Conservation (phyloP, 2,329 filamentous ascomycete species). For the Xylariales sp. region DNA sequence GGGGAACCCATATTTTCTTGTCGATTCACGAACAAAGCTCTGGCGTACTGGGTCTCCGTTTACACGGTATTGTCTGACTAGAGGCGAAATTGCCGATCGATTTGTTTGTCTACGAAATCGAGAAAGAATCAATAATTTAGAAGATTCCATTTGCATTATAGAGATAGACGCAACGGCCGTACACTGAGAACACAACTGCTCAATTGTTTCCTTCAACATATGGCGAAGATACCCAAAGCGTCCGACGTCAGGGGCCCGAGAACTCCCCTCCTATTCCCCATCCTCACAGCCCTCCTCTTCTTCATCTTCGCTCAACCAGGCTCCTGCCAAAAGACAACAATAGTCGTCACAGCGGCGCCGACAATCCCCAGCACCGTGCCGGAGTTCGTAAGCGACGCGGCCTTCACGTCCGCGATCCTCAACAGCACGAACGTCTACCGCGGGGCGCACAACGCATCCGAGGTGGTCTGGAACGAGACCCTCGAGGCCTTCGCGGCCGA, state of each 20-base stretch:
- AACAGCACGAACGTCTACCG: conserved; percentile 76
- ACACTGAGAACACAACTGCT: neutral
- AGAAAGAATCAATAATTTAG: conserved; percentile 8
- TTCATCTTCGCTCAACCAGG: conserved; percentile 19
- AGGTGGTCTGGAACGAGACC: conserved; percentile 73
- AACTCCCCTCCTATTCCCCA: neutral
- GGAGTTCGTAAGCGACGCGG: conserved; percentile 50
- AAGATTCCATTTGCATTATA: neutral
- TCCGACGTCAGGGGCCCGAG: neutral
- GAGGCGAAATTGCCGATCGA: neutral
- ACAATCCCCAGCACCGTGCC: conserved; percentile 44
- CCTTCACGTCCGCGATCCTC: conserved; percentile 68
- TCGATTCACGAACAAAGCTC: neutral
- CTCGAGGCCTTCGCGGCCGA: conserved; percentile 64
- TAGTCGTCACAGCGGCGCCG: conserved; percentile 43
- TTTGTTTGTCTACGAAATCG: neutral
- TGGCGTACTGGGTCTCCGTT: neutral
- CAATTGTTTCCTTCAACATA: neutral
- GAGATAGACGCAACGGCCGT: neutral
- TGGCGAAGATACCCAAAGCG: conserved; percentile 9
- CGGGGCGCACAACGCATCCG: conserved; percentile 67
- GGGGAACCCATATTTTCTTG: neutral
- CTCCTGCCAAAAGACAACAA: conserved; percentile 22
- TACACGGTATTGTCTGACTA: neutral
- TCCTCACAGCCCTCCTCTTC: conserved; percentile 23